Evolutionary conservation across 805 yeast genomes (phyloP).

Genomic region (Candida germanica): DNA sequence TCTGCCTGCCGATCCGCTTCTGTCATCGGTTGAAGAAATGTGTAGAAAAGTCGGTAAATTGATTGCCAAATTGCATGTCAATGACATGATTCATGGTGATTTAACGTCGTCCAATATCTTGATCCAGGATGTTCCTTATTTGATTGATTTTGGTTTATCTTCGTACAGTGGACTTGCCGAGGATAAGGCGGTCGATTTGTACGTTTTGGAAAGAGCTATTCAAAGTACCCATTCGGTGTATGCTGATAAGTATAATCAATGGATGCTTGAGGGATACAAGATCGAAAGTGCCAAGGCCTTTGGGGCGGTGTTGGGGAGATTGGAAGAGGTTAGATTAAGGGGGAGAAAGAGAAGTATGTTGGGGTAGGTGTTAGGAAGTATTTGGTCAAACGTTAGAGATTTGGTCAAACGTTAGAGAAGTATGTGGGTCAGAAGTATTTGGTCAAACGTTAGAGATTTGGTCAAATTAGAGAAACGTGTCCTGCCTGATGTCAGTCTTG

Average conservation of each 20-base stretch:
- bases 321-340: constrained; percentile 82
- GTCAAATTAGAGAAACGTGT: too few species aligned
- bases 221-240: constrained; percentile 83
- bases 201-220: constrained; percentile 90
- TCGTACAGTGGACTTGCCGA: constrained; percentile 73
- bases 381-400: neutral
- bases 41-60: constrained; percentile 59
- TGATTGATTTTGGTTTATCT: constrained; percentile 92
- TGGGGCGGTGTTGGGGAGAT: constrained; percentile 56
- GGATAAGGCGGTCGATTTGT: constrained; percentile 95
- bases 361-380: constrained; percentile 47
- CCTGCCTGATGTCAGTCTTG: too few species aligned
- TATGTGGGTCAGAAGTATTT: too few species aligned
- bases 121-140: constrained; percentile 40
- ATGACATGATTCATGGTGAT: constrained; percentile 90
- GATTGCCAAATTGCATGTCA: constrained; percentile 67
- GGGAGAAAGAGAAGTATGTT: constrained; percentile 95
- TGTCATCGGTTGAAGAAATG: constrained; percentile 40
- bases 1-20: constrained; percentile 17
- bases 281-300: constrained; percentile 34
- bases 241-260: constrained; percentile 58
- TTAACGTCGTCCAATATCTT: constrained; percentile 85
- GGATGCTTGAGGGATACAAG: constrained; percentile 72
- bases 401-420: too few species aligned
- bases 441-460: too few species aligned